These are phyloP conservation scores for Nitzschia sp. DNA, from an alignment of 108 stramenopile species.

Conservation along the genomic window DNA sequence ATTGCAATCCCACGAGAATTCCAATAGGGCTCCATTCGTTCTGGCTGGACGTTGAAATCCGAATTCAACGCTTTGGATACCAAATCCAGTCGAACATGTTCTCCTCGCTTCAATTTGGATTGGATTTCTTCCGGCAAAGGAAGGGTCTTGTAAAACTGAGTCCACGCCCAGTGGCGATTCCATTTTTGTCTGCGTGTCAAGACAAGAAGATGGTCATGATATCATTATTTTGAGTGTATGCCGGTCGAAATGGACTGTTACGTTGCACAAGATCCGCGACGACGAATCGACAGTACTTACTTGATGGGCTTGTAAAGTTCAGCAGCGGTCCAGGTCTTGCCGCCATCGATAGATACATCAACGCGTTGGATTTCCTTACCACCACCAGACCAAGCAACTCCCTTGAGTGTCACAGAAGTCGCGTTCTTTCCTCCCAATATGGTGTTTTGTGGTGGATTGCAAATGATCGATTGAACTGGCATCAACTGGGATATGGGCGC, in stretches of 20 bases:
- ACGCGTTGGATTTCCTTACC: constrained; percentile 78
- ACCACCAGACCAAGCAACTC: constrained; percentile 78
- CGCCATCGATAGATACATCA: constrained; percentile 84
- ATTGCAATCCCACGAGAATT: constrained; percentile 81
- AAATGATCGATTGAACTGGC: constrained; percentile 66
- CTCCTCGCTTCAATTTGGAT: constrained; percentile 28
- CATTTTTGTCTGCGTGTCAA: too few species aligned
- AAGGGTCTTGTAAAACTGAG: constrained; percentile 39
- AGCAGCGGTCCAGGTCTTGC: constrained; percentile 68
- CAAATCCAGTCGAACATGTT: constrained; percentile 46
- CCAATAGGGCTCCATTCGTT: constrained; percentile 67
- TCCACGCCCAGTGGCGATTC: constrained; percentile 49
- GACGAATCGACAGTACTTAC: too few species aligned
- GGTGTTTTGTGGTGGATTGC: constrained; percentile 43
- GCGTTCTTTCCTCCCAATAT: constrained; percentile 25
- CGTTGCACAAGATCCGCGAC: too few species aligned
- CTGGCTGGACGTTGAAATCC: constrained; percentile 78
- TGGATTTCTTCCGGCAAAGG: constrained; percentile 37
- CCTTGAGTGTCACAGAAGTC: constrained; percentile 53
- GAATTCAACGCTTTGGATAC: constrained; percentile 72
- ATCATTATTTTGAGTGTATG: too few species aligned
- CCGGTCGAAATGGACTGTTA: too few species aligned
- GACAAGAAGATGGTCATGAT: too few species aligned
- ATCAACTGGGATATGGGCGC: constrained; percentile 57
- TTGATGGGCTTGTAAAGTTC: constrained; percentile 38